These are phyloP conservation scores for Sordariomycetes sp. DNA, from an alignment of 2,329 filamentous ascomycete genomes.

Conservation along the genomic window DNA sequence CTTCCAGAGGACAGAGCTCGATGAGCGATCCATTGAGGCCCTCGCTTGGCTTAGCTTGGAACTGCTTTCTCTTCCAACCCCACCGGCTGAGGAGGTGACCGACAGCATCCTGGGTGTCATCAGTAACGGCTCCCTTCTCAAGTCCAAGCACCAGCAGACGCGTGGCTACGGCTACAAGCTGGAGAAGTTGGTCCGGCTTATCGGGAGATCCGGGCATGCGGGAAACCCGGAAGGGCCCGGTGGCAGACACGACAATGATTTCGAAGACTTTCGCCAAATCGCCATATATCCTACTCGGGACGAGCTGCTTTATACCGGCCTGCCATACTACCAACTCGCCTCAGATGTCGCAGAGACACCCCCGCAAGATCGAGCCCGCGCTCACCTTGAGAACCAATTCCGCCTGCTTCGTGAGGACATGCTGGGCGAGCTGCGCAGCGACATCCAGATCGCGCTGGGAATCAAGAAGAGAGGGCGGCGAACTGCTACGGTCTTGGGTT, in stretches of 20 bases:
- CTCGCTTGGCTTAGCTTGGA: background rate
- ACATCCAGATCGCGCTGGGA: slow-evolving; percentile 30
- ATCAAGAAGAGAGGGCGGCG: slow-evolving; percentile 9
- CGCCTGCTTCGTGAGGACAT: slow-evolving; percentile 63
- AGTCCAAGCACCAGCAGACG: background rate
- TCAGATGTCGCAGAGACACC: slow-evolving; percentile 24
- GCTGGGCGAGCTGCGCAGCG: slow-evolving; percentile 50
- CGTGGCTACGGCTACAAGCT: background rate
- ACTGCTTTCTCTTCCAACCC: background rate
- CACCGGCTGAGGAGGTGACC: background rate
- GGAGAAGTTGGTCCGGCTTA: background rate
- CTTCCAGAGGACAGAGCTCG: background rate
- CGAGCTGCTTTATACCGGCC: slow-evolving; percentile 44
- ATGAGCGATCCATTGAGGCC: background rate
- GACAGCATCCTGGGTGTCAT: background rate
- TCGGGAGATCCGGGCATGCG: background rate
- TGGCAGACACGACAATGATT: slow-evolving; percentile 66
- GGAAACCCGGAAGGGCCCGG: slow-evolving; percentile 27
- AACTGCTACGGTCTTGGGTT: slow-evolving; percentile 24
- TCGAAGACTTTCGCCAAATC: slow-evolving; percentile 47
- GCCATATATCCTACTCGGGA: slow-evolving; percentile 55
- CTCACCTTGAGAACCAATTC: slow-evolving; percentile 61
- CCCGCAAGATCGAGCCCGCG: slow-evolving; percentile 23
- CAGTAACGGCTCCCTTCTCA: background rate
- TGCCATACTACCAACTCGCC: slow-evolving; percentile 42